These are phyloP conservation scores for Salix viminalis DNA, from an alignment of 345 rosid genomes.

Conservation along the genomic window DNA sequence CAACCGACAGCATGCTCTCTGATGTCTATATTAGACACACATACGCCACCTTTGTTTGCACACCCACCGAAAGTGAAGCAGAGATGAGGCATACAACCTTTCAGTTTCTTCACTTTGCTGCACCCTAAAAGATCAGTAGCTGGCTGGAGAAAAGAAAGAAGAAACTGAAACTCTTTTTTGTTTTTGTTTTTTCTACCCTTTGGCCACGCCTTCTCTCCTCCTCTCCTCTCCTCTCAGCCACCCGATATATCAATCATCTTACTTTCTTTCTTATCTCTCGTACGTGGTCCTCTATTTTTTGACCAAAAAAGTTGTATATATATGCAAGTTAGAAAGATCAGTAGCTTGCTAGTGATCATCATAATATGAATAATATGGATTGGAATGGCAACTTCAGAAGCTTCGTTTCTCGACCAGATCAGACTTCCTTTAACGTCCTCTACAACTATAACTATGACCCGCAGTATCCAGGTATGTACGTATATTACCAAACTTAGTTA, in stretches of 20 bases:
- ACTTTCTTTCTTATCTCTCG: background rate
- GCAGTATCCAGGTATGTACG: constrained; percentile 45
- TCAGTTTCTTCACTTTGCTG: constrained; percentile 32
- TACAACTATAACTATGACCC: constrained; percentile 57
- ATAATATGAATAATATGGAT: constrained; percentile 35
- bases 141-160: constrained; percentile 15
- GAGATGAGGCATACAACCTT: background rate
- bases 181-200: background rate
- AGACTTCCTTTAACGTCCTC: constrained; percentile 56
- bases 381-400: constrained; percentile 44
- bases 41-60: too few relatives aligned
- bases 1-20: background rate
- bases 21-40: background rate
- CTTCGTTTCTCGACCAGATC: constrained; percentile 40
- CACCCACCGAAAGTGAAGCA: too few relatives aligned
- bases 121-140: constrained; percentile 47
- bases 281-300: constrained; percentile 26
- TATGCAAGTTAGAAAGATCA: too few relatives aligned
- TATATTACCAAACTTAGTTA: too few relatives aligned
- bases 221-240: constrained; percentile 21
- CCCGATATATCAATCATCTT: constrained; percentile 14
- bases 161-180: constrained; percentile 6
- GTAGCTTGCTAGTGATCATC: too few relatives aligned
- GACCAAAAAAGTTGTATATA: background rate
- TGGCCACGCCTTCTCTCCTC: constrained; percentile 28